Evolutionary conservation across 2,329 filamentous ascomycete genomes (phyloP), one percentile per base, ranked within the genome.

Genomic region (Podosphaera xanthii): DNA sequence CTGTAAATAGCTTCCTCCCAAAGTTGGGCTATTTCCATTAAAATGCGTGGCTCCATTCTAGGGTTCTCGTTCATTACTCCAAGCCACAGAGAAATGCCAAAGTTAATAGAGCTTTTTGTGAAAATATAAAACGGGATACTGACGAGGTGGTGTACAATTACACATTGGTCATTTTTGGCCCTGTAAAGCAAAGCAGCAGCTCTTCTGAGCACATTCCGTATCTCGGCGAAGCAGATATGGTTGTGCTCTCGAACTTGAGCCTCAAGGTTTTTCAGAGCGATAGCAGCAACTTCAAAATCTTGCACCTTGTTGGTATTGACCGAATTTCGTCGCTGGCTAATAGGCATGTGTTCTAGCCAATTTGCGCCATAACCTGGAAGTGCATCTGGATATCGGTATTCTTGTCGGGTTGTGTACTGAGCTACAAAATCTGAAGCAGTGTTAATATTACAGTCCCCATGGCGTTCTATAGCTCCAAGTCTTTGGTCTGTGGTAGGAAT

Each of bases 21-120:
- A 63, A 91, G 86, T 67, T 92, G 85, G 8, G 86, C 84, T 65
- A 97, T 87, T 69, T 94, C 88, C 58, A 82, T 83, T 38, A 98
- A 73, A 59, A 99, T 81, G 61, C 89, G 83, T 7, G 91, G 80
- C 70, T 95, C 89, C 71, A 96, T 83, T 59, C 80, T 79, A 2
- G 90, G 87, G 67, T 95, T 97, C 70, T 98, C 92, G 66, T 97
- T 92, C 67, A 97, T 94, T 12, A 97, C 87, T 34, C 92, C 92
- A 61, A 96, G 81, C 92, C 92, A 99, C 5, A 98, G 75, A 3
- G 92, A 96, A 42, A 96, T 86, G 4, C 92, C 94, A 57, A 97
- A 80, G 69, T 95, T 94, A 69, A 98, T 92, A 1, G 90, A 92
- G 67, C 94, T 86, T 69, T 94, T 95, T 4, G 86, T 94, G 69